Conservation (phyloP, 2,329 filamentous ascomycete genomes). For the Phaeophleospora eucalypticola region DNA sequence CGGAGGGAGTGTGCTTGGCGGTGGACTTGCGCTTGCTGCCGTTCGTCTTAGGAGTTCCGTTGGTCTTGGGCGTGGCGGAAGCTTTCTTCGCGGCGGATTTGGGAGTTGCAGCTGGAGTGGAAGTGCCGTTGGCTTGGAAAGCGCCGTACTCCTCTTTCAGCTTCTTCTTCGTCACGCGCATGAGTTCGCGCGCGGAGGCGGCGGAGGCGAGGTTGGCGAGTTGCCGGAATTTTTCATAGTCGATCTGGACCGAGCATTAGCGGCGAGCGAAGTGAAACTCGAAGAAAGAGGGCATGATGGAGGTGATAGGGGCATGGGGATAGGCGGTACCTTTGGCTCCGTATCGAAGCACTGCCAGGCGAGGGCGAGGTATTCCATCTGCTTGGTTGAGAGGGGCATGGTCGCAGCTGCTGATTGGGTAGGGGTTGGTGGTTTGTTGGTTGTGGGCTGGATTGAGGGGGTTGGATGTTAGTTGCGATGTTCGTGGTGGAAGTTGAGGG, state of each 20-base stretch:
- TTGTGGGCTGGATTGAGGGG: neutral
- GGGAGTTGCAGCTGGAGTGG: neutral
- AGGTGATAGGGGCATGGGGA: neutral
- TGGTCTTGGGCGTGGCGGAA: constrained; percentile 4
- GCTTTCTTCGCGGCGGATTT: neutral
- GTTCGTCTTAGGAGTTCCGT: no score
- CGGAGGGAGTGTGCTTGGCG: neutral
- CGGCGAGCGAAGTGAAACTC: constrained; percentile 2
- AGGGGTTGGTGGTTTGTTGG: neutral
- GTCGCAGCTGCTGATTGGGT: constrained; percentile 1
- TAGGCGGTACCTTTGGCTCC: constrained; percentile 26
- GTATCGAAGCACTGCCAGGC: constrained; percentile 33
- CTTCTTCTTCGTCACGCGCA: constrained; percentile 35
- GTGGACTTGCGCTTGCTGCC: neutral
- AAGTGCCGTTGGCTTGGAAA: constrained; percentile 4
- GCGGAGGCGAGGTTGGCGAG: constrained; percentile 27
- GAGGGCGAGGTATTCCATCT: constrained; percentile 29
- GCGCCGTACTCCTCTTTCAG: constrained; percentile 28
- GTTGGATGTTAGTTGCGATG: neutral
- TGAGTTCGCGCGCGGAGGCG: constrained; percentile 29
- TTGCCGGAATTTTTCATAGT: constrained; percentile 31
- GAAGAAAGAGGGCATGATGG: no score
- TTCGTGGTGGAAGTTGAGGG: neutral
- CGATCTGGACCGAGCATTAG: constrained; percentile 23
- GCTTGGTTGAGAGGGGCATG: constrained; percentile 28